phyloP scores from a whole-genome alignment of 2,329 filamentous ascomycete species.

The Phoma sp. region DNA sequence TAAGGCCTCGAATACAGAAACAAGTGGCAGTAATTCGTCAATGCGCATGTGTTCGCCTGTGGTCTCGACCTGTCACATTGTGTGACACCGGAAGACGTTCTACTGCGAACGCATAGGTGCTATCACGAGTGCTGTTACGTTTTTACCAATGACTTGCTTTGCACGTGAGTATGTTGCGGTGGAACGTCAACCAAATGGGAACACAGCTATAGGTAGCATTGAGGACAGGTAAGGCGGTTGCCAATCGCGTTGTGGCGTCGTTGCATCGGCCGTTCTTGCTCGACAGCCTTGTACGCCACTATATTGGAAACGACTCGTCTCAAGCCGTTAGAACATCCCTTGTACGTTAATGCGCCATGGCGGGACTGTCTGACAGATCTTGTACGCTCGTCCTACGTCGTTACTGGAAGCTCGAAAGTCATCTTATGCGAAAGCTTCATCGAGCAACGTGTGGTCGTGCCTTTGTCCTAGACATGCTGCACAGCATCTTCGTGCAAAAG shows the following conservation, averaged over 20 bases:
- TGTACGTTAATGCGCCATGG: background rate
- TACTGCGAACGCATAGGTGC: background rate
- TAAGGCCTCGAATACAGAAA: background rate
- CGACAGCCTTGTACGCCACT: conserved; percentile 15
- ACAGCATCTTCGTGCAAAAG: background rate
- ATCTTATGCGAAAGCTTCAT: background rate
- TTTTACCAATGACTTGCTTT: background rate
- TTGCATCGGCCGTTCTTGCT: conserved; percentile 13
- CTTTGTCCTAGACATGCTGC: background rate
- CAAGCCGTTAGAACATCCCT: background rate
- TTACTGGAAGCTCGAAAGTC: conserved; percentile 6
- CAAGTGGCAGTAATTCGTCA: background rate
- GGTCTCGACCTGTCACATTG: background rate
- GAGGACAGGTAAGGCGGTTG: conserved; percentile 2
- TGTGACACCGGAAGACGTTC: conserved; percentile 2
- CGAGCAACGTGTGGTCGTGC: conserved; percentile 1
- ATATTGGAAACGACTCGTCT: conserved; percentile 16
- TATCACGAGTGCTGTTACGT: background rate
- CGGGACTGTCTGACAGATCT: conserved; percentile 9
- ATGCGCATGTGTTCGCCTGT: background rate
- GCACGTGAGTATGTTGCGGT: conserved; percentile 2
- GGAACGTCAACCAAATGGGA: conserved; percentile 9
- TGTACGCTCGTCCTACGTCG: conserved; percentile 5
- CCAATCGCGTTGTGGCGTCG: conserved; percentile 20
- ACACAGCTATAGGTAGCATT: conserved; percentile 9